Base-by-base conservation (phyloP, 1,139 yeast species). In the Suhomyces bokatorum region DNA sequence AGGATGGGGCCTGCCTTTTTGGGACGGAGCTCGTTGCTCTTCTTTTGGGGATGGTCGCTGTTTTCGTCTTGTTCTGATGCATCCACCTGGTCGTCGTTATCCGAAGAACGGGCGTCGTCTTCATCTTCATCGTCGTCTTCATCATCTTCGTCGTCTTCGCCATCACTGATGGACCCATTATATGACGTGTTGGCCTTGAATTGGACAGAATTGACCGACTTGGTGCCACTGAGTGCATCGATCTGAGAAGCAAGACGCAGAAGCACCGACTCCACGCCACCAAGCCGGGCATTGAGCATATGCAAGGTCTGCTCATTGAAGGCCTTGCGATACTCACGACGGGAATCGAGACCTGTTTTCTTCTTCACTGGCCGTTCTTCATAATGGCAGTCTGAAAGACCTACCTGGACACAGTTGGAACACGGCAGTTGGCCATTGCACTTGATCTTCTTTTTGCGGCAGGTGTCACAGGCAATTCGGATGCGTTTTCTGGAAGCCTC, bases 361-460 rank as follows among this genome's bases (percentile, higher is more conserved):
- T 49, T 54, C 43, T 57, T 59, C 32, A 51, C 46, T 2, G 58
- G 59, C 29, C 63, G 53, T 37, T 66, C 68, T 17, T 58, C 60
- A 43, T 67, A 70, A 35, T 55, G 57, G 50, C 75, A 70, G 5
- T 52, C 44, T 1, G 55, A 29, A 16, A 58, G 60, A 20, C 57
- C 62, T 5, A 56, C 49, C 16, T 38, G 44, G 6, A 36, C 42
- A 35, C 68, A 64, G 49, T 62, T 57, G 30, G 49, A 32, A 32
- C 68, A 63, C 0, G 63, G 65, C 7, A 26, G 37, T 6, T 42
- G 46, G 10, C 67, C 67, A 35, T 63, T 61, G 40, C 69, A 64
- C 37, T 58, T 55, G 41, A 58, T 60, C 44, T 64, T 64, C 47
- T 57, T 57, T 39, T 55, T 54, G 12, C 69, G 58, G 43, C 69